These are phyloP conservation scores for Scheffersomyces parashehatae DNA, from an alignment of 1,139 yeast genomes.

Conservation along the genomic window DNA sequence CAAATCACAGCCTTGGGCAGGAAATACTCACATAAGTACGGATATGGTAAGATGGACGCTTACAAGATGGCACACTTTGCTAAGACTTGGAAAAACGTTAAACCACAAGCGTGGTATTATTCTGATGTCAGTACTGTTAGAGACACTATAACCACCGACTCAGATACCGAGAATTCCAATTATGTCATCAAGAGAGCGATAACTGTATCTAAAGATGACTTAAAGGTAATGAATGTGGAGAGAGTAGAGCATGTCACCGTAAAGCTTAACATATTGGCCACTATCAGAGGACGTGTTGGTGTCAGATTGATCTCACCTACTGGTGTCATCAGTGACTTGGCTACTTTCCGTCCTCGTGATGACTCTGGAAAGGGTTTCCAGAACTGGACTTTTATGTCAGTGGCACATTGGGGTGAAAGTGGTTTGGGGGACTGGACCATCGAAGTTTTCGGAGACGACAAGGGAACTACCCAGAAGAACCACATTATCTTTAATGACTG, in stretches of 20 bases:
- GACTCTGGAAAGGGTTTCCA: slow-evolving; percentile 56
- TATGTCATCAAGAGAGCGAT: slow-evolving; percentile 42
- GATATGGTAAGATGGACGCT: slow-evolving; percentile 93
- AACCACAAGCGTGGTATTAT: slow-evolving; percentile 87
- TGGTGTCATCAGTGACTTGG: slow-evolving; percentile 74
- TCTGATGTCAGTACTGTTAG: slow-evolving; percentile 41
- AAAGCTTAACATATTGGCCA: slow-evolving; percentile 66
- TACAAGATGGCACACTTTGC: slow-evolving; percentile 74
- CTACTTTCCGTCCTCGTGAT: slow-evolving; percentile 69
- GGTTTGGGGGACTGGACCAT: slow-evolving; percentile 85
- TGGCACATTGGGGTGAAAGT: slow-evolving; percentile 95
- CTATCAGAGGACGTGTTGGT: slow-evolving; percentile 68
- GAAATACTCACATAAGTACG: slow-evolving; percentile 81
- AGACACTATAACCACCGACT: slow-evolving; percentile 16
- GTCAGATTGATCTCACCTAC: slow-evolving; percentile 71
- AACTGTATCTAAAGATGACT: slow-evolving; percentile 48
- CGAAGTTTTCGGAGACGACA: slow-evolving; percentile 46
- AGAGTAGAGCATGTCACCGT: slow-evolving; percentile 86
- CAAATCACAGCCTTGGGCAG: slow-evolving; percentile 62
- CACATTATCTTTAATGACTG: slow-evolving; percentile 61
- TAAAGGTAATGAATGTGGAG: slow-evolving; percentile 61
- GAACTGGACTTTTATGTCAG: slow-evolving; percentile 96
- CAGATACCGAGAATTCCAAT: neutral
- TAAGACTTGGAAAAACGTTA: slow-evolving; percentile 75
- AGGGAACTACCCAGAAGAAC: slow-evolving; percentile 18